Conservation (phyloP, 805 yeast genomes). For the Scheffersomyces stipitis region DNA sequence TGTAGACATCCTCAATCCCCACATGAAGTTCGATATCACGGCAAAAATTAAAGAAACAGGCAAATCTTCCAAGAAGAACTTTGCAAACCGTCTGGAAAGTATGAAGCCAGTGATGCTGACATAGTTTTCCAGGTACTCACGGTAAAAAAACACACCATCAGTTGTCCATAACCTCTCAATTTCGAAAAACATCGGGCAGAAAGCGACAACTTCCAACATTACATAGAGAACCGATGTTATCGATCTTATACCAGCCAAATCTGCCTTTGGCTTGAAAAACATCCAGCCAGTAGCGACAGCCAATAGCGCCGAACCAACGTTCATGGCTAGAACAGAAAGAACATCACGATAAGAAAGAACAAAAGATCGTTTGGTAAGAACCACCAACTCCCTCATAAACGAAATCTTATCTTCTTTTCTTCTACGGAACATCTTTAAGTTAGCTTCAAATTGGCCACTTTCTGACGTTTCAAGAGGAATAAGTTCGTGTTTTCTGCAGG, state of each 20-base stretch:
- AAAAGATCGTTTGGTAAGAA: conserved; percentile 37
- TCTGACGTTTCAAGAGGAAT: conserved; percentile 10
- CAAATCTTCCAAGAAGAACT: conserved; percentile 67
- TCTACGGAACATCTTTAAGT: conserved; percentile 16
- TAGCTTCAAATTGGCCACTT: conserved; percentile 13
- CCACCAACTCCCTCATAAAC: conserved; percentile 25
- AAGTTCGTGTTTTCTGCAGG: conserved; percentile 3
- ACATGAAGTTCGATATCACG: conserved; percentile 70
- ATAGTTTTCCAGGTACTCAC: conserved; percentile 71
- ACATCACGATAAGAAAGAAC: conserved; percentile 33
- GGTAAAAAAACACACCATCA: conserved; percentile 36
- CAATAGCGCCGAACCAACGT: conserved; percentile 45
- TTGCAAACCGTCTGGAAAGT: conserved; percentile 62
- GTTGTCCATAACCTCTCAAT: conserved; percentile 37
- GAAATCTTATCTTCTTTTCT: conserved; percentile 21
- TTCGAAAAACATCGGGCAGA: conserved; percentile 40
- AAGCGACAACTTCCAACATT: conserved; percentile 39
- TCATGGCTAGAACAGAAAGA: conserved; percentile 31
- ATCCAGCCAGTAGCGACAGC: conserved; percentile 76
- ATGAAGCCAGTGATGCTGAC: conserved; percentile 68
- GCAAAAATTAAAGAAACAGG: conserved; percentile 61
- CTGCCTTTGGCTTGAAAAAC: conserved; percentile 60
- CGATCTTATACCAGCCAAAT: conserved; percentile 66
- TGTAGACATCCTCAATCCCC: conserved; percentile 53
- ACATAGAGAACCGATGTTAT: conserved; percentile 37